A percentile compares a stretch with the other conserved stretches of the same genome.
Evolutionary conservation across 2,329 filamentous ascomycete species (phyloP).

Genomic region (Celoporthe dispersa): DNA sequence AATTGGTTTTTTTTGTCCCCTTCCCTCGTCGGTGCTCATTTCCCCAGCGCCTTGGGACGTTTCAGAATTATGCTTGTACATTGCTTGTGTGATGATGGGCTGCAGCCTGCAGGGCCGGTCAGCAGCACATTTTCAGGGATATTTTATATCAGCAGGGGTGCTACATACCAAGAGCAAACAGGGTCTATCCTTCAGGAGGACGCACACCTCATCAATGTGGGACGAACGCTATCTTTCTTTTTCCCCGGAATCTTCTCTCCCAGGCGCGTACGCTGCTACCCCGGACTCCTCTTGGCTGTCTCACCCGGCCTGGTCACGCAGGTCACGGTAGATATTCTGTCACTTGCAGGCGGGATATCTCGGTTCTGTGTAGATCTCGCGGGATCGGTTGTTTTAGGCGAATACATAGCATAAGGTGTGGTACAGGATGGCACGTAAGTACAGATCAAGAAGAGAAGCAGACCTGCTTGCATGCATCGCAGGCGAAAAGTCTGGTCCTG

Average conservation of each 20-base stretch:
- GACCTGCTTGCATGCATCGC: not conserved
- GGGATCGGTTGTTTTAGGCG: not conserved
- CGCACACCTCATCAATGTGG: not conserved
- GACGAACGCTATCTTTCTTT: constrained; percentile 9
- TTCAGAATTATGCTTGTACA: not conserved
- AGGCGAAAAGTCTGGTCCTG: not conserved
- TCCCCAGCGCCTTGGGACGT: not conserved
- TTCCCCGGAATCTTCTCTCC: not conserved
- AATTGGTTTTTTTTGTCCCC: not conserved
- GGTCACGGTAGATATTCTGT: not conserved
- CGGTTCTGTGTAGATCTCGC: not conserved
- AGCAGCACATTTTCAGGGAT: not conserved
- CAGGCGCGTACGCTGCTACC: not conserved
- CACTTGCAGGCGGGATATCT: not conserved
- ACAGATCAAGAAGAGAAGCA: not conserved
- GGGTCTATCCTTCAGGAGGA: not conserved
- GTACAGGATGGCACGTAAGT: not conserved
- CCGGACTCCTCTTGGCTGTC: not conserved
- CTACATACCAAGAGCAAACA: not conserved
- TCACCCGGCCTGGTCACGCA: not conserved
- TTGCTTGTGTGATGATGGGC: not conserved
- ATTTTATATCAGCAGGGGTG: not conserved
- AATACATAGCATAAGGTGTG: not conserved
- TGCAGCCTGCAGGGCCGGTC: not conserved
- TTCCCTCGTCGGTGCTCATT: not conserved